Percentiles rank a stretch among this genome's conserved stretches.
Conservation (phyloP, 345 rosid species). For the Eucalyptus pumila region DNA sequence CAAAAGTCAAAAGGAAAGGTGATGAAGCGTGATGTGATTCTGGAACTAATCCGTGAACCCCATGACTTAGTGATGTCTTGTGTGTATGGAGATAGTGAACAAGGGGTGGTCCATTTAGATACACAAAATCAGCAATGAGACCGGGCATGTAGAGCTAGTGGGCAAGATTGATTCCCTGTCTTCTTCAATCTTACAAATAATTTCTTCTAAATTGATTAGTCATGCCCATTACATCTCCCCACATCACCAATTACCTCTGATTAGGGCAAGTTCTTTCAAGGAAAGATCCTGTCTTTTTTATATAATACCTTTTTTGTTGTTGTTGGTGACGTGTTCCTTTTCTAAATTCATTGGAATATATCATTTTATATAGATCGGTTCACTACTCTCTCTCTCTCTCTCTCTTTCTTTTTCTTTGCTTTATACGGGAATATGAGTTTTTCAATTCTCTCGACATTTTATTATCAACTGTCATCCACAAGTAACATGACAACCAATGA, state of each 20-base stretch:
- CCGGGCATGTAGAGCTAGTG: not conserved
- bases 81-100: not conserved
- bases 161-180: slow-evolving; percentile 10
- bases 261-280: not conserved
- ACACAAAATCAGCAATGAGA: not conserved
- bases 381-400: not conserved
- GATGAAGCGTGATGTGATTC: not conserved
- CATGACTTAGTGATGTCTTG: not conserved
- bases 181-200: not conserved
- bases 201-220: not conserved
- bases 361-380: not conserved
- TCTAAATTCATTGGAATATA: not conserved
- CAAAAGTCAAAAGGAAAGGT: not conserved
- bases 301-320: not conserved
- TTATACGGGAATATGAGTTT: not conserved
- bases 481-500: not conserved
- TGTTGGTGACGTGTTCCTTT: not conserved
- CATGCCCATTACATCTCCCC: not conserved
- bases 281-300: not conserved
- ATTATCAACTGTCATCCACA: not conserved
- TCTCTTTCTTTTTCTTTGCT: not conserved
- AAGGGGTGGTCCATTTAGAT: slow-evolving; percentile 1
- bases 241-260: not conserved
- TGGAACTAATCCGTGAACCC: not conserved
- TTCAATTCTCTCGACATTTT: not conserved